Conservation (phyloP, 768 basidiomycete species). For the Phlebiopsis flavidoalba region DNA sequence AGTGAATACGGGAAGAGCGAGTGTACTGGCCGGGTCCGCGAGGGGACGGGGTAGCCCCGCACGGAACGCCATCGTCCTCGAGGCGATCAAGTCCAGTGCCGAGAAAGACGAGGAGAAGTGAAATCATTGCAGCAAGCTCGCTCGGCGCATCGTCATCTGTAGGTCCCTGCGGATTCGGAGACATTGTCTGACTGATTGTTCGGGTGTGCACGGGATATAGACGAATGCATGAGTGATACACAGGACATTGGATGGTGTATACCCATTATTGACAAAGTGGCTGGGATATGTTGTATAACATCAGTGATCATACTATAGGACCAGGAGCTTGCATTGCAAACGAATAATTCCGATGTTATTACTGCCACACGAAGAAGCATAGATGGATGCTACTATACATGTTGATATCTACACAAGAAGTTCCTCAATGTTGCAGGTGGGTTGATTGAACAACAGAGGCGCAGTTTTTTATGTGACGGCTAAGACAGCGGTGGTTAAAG, state of each 20-base stretch:
- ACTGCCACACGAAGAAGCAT: background rate
- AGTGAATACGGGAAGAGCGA: slow-evolving; percentile 1
- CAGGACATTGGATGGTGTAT: background rate
- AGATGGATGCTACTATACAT: background rate
- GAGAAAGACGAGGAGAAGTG: background rate
- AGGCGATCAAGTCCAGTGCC: slow-evolving; percentile 22
- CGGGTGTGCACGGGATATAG: background rate
- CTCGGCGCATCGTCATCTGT: background rate
- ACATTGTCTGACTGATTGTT: background rate
- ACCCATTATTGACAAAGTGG: background rate
- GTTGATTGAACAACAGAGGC: background rate
- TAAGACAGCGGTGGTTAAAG: background rate
- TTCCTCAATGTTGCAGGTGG: background rate
- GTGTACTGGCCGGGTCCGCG: slow-evolving; percentile 8
- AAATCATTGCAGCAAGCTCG: background rate
- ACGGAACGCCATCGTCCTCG: slow-evolving; percentile 19
- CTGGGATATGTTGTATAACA: slow-evolving; percentile 1
- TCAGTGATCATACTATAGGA: slow-evolving; percentile 1
- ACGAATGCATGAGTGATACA: background rate
- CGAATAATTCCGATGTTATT: background rate
- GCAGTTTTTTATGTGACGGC: slow-evolving; percentile 6
- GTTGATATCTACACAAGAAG: background rate
- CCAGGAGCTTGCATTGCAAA: background rate
- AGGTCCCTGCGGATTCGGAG: background rate
- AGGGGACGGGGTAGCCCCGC: slow-evolving; percentile 10